phyloP scores from a whole-genome alignment of 257 asterid genomes.

The Leptodermis oblonga region DNA sequence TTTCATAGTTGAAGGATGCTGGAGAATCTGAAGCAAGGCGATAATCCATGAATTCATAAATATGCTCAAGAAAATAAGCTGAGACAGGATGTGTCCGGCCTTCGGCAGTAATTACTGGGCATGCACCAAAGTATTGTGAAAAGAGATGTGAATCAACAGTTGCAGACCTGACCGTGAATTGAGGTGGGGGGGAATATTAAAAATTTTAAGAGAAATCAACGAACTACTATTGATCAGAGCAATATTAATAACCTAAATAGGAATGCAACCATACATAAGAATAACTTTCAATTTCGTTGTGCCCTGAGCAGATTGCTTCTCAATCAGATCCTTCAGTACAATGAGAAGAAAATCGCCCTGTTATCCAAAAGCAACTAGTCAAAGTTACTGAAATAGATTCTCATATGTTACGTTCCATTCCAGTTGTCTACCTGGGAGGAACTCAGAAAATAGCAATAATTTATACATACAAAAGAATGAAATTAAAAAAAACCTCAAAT shows the following conservation, averaged over 20 bases:
- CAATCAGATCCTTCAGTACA: slow-evolving; percentile 77
- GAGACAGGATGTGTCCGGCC: slow-evolving; percentile 96
- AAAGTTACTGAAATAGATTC: slow-evolving; percentile 21
- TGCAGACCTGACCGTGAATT: slow-evolving; percentile 71
- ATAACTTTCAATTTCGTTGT: slow-evolving; percentile 71
- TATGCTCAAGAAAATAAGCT: slow-evolving; percentile 80
- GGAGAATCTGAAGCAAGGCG: slow-evolving; percentile 89
- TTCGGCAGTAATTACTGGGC: slow-evolving; percentile 93
- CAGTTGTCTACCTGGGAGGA: not conserved
- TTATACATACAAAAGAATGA: no score
- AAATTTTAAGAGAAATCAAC: slow-evolving; percentile 18
- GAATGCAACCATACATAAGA: slow-evolving; percentile 69
- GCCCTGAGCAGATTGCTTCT: slow-evolving; percentile 57
- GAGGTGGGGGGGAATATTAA: no score
- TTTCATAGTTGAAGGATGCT: slow-evolving; percentile 58
- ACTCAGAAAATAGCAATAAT: no score
- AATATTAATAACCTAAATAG: slow-evolving; percentile 19
- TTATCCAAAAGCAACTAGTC: slow-evolving; percentile 32
- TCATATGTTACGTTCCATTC: slow-evolving; percentile 11
- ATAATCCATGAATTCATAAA: slow-evolving; percentile 70
- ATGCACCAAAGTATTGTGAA: slow-evolving; percentile 79
- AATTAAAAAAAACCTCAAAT: not conserved
- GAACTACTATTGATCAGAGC: slow-evolving; percentile 13
- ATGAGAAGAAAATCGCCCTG: slow-evolving; percentile 99
- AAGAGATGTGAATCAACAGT: slow-evolving; percentile 91